Evolutionary conservation across 2,329 filamentous ascomycete genomes (phyloP).

Genomic region (Trichoderma sp.): DNA sequence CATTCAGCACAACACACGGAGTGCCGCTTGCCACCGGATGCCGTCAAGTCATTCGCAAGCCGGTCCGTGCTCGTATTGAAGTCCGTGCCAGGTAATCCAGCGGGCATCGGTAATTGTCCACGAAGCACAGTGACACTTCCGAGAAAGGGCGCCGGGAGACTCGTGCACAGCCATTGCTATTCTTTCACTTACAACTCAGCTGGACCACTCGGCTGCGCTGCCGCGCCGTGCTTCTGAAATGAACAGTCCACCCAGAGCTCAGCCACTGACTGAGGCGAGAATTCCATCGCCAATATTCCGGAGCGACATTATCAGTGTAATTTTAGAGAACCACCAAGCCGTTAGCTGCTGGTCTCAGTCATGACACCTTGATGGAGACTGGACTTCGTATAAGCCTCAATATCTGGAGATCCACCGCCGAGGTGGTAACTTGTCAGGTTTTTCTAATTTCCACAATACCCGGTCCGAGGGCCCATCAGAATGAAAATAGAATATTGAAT

Average conservation of each 20-base stretch:
- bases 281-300: background rate
- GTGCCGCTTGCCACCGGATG: background rate
- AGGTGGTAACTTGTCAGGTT: background rate
- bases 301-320: constrained; percentile 11
- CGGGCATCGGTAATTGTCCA: constrained; percentile 10
- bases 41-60: background rate
- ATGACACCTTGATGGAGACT: background rate
- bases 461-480: background rate
- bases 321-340: background rate
- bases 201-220: constrained; percentile 20
- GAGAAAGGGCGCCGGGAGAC: background rate
- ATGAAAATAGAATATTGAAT: constrained; percentile 7
- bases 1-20: background rate
- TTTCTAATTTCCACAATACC: constrained; percentile 11
- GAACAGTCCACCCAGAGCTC: background rate
- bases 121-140: background rate
- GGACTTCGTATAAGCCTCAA: constrained; percentile 1
- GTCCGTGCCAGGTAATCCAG: background rate
- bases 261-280: background rate
- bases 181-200: background rate
- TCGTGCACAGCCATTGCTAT: constrained; percentile 10
- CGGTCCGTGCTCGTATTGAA: constrained; percentile 10
- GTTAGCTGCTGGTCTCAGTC: background rate
- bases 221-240: constrained; percentile 14
- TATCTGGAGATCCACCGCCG: constrained; percentile 4